These are phyloP conservation scores for Talaromyces sp. DNA, from an alignment of 2,329 filamentous ascomycete genomes.

Conservation along the genomic window DNA sequence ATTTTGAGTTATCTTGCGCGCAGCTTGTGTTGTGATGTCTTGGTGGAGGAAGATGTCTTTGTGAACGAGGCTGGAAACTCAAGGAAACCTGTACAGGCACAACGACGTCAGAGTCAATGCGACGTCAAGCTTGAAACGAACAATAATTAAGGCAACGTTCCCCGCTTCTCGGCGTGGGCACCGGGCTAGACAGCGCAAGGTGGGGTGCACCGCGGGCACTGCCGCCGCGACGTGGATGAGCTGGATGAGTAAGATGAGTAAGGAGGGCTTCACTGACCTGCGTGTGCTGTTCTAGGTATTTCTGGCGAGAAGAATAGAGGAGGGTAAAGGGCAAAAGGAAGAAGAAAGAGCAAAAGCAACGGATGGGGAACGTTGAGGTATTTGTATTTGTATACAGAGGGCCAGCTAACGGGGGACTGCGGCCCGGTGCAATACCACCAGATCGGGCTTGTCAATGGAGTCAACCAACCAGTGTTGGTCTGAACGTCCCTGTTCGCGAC, in stretches of 20 bases:
- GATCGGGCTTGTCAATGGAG: background rate
- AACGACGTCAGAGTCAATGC: background rate
- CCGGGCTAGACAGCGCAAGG: background rate
- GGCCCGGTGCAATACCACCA: background rate
- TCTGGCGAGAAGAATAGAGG: background rate
- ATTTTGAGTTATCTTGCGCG: constrained; percentile 1
- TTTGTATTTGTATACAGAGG: background rate
- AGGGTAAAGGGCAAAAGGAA: background rate
- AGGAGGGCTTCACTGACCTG: background rate
- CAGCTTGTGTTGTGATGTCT: background rate
- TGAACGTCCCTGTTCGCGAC: background rate
- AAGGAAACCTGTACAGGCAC: background rate
- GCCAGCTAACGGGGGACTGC: background rate
- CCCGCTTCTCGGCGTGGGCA: background rate
- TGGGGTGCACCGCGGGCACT: background rate
- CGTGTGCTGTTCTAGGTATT: background rate
- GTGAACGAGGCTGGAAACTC: background rate
- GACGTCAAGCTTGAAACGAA: background rate
- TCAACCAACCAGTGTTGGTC: background rate
- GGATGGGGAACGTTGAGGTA: background rate
- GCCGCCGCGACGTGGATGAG: background rate
- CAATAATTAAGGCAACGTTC: background rate
- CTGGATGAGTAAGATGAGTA: background rate
- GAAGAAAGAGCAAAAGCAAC: background rate
- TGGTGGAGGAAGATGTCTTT: background rate